Evolutionary conservation across 1,139 yeast genomes (phyloP).

Genomic region (Debaryomycetaceae sp.): DNA sequence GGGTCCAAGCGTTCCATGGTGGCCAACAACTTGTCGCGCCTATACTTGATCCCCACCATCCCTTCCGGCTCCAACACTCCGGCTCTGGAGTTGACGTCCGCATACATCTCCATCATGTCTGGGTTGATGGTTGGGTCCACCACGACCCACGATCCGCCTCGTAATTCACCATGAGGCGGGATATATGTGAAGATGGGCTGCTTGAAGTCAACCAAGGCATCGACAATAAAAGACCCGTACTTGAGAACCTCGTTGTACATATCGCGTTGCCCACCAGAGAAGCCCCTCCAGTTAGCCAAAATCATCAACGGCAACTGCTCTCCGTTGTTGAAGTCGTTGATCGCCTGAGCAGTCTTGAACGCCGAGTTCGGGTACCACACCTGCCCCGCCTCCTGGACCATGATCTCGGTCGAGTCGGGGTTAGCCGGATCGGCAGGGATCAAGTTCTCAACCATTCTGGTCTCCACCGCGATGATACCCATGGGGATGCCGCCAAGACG

Average conservation of each 20-base stretch:
- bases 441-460: constrained; percentile 81
- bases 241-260: constrained; percentile 98
- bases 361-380: constrained; percentile 99
- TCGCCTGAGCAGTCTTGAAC: constrained; percentile 97
- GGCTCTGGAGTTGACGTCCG: constrained; percentile 93
- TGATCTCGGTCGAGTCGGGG: constrained; percentile 84
- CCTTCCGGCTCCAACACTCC: constrained; percentile 99
- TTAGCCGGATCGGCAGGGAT: constrained; percentile 98
- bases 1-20: constrained; percentile 90
- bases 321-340: constrained; percentile 94
- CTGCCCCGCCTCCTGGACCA: constrained; percentile 95
- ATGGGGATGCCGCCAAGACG: constrained; percentile 97
- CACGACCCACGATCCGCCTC: constrained; percentile 99
- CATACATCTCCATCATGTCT: constrained; percentile 99
- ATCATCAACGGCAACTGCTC: constrained; percentile 97
- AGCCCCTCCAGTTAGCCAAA: constrained; percentile 99
- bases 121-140: constrained; percentile 96
- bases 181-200: constrained; percentile 96
- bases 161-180: constrained; percentile 96
- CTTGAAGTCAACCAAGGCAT: constrained; percentile 90
- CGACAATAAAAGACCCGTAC: constrained; percentile 94
- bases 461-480: constrained; percentile 97
- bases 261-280: constrained; percentile 99
- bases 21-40: constrained; percentile 82
- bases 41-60: constrained; percentile 96